These are phyloP conservation scores for Pestalotiopsis sp. DNA, from an alignment of 2,329 filamentous ascomycete genomes.

Conservation along the genomic window DNA sequence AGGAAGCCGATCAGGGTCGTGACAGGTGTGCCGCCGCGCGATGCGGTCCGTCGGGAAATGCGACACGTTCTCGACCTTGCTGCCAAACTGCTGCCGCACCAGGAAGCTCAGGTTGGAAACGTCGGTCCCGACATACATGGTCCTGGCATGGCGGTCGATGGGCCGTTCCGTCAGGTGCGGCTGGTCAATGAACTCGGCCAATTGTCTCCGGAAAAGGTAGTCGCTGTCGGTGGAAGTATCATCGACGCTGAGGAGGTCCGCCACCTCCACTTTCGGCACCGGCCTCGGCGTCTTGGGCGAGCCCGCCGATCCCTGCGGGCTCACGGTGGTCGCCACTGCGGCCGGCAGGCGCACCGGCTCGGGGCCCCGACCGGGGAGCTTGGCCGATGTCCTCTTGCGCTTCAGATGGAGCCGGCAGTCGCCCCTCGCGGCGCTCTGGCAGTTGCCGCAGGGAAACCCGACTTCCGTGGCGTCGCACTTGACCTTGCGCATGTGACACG, in stretches of 20 bases:
- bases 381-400: constrained; percentile 9
- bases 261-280: not conserved
- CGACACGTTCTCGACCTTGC: constrained; percentile 24
- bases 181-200: constrained; percentile 53
- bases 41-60: constrained; percentile 44
- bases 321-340: not conserved
- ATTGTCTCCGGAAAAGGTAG: constrained; percentile 45
- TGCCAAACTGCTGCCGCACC: constrained; percentile 47
- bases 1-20: constrained; percentile 45
- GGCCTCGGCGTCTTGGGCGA: constrained; percentile 12
- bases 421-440: constrained; percentile 6
- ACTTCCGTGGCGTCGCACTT: constrained; percentile 14
- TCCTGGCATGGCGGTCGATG: constrained; percentile 48
- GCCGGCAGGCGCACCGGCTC: not conserved
- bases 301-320: not conserved
- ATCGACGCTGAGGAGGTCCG: not conserved
- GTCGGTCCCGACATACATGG: constrained; percentile 58
- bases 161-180: constrained; percentile 46
- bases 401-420: constrained; percentile 13
- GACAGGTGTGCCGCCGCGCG: constrained; percentile 39
- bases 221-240: constrained; percentile 28
- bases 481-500: constrained; percentile 11
- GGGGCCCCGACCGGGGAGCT: not conserved
- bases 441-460: constrained; percentile 13
- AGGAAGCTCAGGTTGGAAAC: constrained; percentile 59